A percentile compares a stretch with the other conserved stretches of the same genome.
phyloP scores from a whole-genome alignment of 1,284 basidiomycete species.

The Microbotryum scabiosae region DNA sequence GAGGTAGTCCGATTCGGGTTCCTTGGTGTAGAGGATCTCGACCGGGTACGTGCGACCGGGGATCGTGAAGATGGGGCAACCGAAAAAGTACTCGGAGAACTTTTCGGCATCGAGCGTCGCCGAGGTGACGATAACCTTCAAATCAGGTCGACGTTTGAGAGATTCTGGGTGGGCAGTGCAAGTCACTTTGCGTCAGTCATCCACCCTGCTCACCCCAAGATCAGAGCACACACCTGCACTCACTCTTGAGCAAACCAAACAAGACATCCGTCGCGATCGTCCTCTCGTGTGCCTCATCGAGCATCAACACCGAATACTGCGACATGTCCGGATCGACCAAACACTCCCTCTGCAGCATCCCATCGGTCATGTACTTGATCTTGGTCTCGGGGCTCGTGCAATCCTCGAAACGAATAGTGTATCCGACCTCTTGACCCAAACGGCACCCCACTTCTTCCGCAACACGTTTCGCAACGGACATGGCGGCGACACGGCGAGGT shows the following conservation, averaged over 20 bases:
- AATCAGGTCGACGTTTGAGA: conserved; percentile 82
- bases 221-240: conserved; percentile 37
- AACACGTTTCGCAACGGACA: conserved; percentile 98
- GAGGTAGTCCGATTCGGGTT: conserved; percentile 96
- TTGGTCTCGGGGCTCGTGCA: conserved; percentile 94
- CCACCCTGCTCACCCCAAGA: neutral
- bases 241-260: conserved; percentile 92
- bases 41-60: conserved; percentile 98
- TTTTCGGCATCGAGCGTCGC: conserved; percentile 99
- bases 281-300: conserved; percentile 97
- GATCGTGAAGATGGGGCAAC: conserved; percentile 99
- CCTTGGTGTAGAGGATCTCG: conserved; percentile 94
- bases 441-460: conserved; percentile 96
- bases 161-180: conserved; percentile 56
- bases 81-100: conserved; percentile 97
- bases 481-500: conserved; percentile 94
- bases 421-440: conserved; percentile 93
- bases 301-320: conserved; percentile 90
- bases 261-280: conserved; percentile 97
- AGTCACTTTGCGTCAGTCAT: conserved; percentile 14
- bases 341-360: conserved; percentile 96
- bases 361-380: conserved; percentile 99
- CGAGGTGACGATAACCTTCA: conserved; percentile 96
- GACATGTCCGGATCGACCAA: conserved; percentile 89
- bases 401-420: conserved; percentile 98